Evolutionary conservation across 2,329 filamentous ascomycete species (phyloP), one percentile per base, ranked within the genome.

Genomic region (Didymella keratinophila): DNA sequence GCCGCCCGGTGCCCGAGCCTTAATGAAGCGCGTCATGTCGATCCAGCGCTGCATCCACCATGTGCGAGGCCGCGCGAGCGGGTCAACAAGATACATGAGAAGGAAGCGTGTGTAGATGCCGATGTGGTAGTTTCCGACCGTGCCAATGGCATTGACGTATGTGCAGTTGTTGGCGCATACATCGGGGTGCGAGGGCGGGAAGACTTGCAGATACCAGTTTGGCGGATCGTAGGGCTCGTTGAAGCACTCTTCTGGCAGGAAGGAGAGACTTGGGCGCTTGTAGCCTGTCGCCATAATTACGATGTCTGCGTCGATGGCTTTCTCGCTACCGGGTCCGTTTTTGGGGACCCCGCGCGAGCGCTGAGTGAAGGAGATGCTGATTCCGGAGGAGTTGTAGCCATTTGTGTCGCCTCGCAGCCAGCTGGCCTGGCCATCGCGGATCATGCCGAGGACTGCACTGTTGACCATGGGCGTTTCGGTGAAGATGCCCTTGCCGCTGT

Each of bases 401-500:
- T 89, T 78, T 63, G 95, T 92, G 69, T 96, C 92, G 56, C 92
- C 91, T 12, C 92, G 88, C 0, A 95, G 79, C 92, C 92, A 96
- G 61, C 89, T 85, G 0, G 90, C 91, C 64, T 86, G 84, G 11
- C 90, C 90, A 1, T 81, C 78, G 18, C 92, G 88, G 30, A 96
- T 85, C 67, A 90, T 89, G 46, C 90, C 81, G 76, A 96, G 89
- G 1, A 96, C 84, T 44, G 93, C 88, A 16, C 88, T 89, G 76
- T 95, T 96, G 23, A 95, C 90, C 90, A 95, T 94, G 0, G 92
- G 92, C 0, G 92, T 96, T 50, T 91, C 89, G 27, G 84, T 92
- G 74, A 92, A 96, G n/a, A 95, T 79, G 9, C 91, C 91, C 69
- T 89, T 88, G 25, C 84, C 80, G 1, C 69, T 73, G 50, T 70